Evolutionary conservation across 371 early-diverging fungal genomes (phyloP).

Genomic region (Batkoa obscura): DNA sequence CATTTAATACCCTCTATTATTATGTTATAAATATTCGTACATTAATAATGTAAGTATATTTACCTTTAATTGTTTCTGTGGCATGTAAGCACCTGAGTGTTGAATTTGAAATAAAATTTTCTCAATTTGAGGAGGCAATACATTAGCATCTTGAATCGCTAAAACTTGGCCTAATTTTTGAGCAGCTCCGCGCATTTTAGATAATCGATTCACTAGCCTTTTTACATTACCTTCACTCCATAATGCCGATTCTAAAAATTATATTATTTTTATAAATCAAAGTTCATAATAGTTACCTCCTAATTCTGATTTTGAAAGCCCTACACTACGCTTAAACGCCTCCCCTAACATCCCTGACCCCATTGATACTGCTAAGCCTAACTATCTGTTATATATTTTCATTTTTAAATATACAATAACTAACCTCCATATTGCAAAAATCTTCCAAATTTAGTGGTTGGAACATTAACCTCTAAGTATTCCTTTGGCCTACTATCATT

Average conservation of each 20-base stretch:
- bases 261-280: not conserved
- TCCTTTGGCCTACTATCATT: no score
- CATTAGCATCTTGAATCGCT: conserved; percentile 68
- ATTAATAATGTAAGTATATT: not conserved
- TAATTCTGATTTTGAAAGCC: conserved; percentile 17
- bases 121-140: conserved; percentile 63
- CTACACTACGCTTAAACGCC: conserved; percentile 36
- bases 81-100: conserved; percentile 92
- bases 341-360: conserved; percentile 58
- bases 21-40: not conserved
- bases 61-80: conserved; percentile 58
- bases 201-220: conserved; percentile 64
- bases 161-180: conserved; percentile 95
- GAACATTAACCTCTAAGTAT: no score
- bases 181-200: conserved; percentile 92
- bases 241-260: conserved; percentile 20
- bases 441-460: conserved; percentile 36
- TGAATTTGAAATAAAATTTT: conserved; percentile 70
- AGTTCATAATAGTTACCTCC: conserved; percentile 10
- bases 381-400: not conserved
- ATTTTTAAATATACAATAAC: not conserved
- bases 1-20: conserved; percentile 34
- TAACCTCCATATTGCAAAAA: conserved; percentile 44
- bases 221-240: conserved; percentile 69
- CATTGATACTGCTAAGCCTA: conserved; percentile 43